Base-by-base conservation (phyloP, 1,284 basidiomycete genomes). In the Heterobasidion irregulare region DNA sequence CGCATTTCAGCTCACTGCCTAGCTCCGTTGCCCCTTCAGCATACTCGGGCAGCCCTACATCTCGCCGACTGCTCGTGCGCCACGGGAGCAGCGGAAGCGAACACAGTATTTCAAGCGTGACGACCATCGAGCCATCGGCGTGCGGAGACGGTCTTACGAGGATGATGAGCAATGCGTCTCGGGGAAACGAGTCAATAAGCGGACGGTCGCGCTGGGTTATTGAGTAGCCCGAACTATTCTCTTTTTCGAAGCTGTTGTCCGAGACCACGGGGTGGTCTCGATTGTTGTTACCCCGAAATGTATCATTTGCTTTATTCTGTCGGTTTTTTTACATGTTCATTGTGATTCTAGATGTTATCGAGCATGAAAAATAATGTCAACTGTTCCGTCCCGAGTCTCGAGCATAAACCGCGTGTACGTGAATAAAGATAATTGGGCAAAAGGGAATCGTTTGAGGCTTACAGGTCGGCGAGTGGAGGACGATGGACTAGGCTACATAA, bases 171-270 rank as follows among this genome's bases (percentile, higher is more conserved):
- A 53, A 55, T 55, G 56, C 54, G 34, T 48, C 57, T 36, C 53
- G 57, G 45, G 38, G 38, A 8, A 26, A 26, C 4, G 38, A 41
- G 38, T 41, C 38, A 41, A 53, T 54, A 43, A 57, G 57, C 45
- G 46, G 59, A 50, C 60, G 62, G 41, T 74, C 74, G 63, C 75
- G 78, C 56, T 82, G 80, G 80, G 69, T 81, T 57, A 82, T 83
- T 57, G 82, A 83, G 68, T 83, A 67, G 38, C 38, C 38, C 1
- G 10, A 41, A 12, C n/a, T 41, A 41, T 41, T 41, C 10, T 41
- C 12, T 41, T 41, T n/a, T 41, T 41, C n/a, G 38, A 41, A 41
- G 38, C 38, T 41, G 38, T 5, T n/a, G 10, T 41, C n/a, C 38
- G n/a, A 41, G 38, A 41, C 38, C 38, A 41, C 38, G n/a, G 38